Conservation (phyloP, 148 eudicot species). For the Rhododendron kiyosumense region DNA sequence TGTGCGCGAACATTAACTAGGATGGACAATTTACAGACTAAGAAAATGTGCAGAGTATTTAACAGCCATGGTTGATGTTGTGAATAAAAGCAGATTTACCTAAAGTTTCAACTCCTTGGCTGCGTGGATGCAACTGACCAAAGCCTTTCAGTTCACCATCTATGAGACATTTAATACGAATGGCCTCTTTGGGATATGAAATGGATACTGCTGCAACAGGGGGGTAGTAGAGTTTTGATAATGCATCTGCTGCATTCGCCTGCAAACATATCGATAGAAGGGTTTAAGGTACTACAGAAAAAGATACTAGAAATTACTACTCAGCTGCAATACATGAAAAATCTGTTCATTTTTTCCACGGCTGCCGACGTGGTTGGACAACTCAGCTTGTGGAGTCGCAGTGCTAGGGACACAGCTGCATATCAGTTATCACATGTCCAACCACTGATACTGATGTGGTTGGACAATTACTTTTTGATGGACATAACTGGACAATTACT, state of each 20-base stretch:
- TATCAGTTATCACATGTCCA: background rate
- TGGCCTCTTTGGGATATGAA: constrained; percentile 71
- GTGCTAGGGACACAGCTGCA: background rate
- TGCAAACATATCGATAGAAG: constrained; percentile 19
- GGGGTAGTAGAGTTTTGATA: constrained; percentile 69
- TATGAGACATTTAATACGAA: constrained; percentile 59
- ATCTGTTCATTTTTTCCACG: background rate
- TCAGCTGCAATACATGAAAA: background rate
- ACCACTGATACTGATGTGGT: background rate
- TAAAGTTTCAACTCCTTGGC: constrained; percentile 85
- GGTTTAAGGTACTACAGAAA: background rate
- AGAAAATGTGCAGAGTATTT: background rate
- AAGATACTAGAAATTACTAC: background rate
- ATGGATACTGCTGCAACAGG: constrained; percentile 88
- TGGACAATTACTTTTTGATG: background rate
- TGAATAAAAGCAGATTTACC: constrained; percentile 31
- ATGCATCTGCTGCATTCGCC: constrained; percentile 70
- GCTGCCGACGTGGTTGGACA: background rate
- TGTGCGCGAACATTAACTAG: background rate
- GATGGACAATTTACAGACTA: background rate
- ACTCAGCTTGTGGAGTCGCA: background rate
- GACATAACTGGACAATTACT: background rate
- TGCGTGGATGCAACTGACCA: constrained; percentile 87
- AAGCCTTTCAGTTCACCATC: constrained; percentile 81
- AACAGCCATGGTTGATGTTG: background rate